These are phyloP conservation scores for Cymbopogon citratus DNA, from an alignment of 176 grass and related monocot genomes.

Conservation along the genomic window DNA sequence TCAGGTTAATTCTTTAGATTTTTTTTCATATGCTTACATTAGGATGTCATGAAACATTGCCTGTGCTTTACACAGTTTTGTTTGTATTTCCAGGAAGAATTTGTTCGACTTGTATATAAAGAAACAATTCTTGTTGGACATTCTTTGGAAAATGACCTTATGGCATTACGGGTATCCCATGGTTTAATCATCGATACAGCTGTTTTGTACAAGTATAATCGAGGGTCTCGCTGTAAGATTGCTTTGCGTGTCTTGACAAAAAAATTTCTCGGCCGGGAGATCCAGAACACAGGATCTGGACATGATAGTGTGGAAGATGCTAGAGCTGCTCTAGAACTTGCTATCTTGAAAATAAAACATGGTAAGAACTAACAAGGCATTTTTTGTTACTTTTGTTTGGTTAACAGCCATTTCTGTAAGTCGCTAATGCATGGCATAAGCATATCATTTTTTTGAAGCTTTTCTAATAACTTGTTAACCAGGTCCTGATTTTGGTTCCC, in stretches of 20 bases:
- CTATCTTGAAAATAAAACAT: constrained; percentile 76
- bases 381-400: background rate
- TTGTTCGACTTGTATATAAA: constrained; percentile 64
- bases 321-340: constrained; percentile 76
- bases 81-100: constrained; percentile 66
- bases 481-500: constrained; percentile 94
- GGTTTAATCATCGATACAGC: constrained; percentile 85
- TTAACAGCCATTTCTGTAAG: background rate
- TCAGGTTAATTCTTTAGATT: constrained; percentile 47
- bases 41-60: constrained; percentile 22
- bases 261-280: constrained; percentile 61
- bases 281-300: constrained; percentile 66
- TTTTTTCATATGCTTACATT: background rate
- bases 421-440: background rate
- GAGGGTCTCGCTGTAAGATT: constrained; percentile 57
- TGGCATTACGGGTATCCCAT: constrained; percentile 73
- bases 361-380: constrained; percentile 36
- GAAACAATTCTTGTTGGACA: constrained; percentile 96
- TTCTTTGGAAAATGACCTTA: constrained; percentile 95
- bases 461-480: constrained; percentile 35
- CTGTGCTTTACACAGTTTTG: background rate
- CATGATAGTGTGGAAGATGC: constrained; percentile 96
- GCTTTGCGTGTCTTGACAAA: constrained; percentile 81
- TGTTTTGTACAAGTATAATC: constrained; percentile 63
- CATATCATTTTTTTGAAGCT: background rate